These are phyloP conservation scores for Microcyclospora pomicola DNA, from an alignment of 2,329 filamentous ascomycete genomes.

Conservation along the genomic window DNA sequence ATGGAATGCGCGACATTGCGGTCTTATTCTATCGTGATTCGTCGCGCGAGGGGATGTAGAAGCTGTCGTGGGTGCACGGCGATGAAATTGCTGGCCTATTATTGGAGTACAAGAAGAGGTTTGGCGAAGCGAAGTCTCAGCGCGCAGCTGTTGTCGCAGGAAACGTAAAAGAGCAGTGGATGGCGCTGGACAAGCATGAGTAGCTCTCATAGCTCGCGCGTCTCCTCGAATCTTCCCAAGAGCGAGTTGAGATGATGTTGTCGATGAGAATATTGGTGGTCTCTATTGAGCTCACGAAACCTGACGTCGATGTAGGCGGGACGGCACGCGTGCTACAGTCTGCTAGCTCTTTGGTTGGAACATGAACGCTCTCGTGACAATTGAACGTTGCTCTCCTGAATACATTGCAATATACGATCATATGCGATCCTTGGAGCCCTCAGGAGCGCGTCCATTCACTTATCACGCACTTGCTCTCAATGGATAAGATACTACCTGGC, in stretches of 20 bases:
- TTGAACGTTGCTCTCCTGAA: no score
- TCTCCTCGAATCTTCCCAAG: constrained; percentile 4
- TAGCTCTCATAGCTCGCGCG: constrained; percentile 13
- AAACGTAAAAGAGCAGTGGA: constrained; percentile 53
- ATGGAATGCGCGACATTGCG: constrained; percentile 8
- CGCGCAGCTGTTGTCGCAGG: constrained; percentile 54
- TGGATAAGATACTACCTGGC: no score
- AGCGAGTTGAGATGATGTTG: neutral
- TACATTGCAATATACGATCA: no score
- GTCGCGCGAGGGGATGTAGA: constrained; percentile 2
- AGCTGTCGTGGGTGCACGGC: constrained; percentile 3
- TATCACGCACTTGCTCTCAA: no score
- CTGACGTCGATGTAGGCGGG: no score
- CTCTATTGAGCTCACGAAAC: no score
- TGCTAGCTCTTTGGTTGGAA: no score
- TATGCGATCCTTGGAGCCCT: no score
- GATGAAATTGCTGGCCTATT: constrained; percentile 1
- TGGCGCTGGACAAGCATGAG: constrained; percentile 26
- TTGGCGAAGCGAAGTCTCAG: constrained; percentile 34
- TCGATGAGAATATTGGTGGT: neutral
- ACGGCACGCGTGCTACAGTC: no score
- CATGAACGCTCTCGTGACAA: no score
- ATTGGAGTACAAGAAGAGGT: neutral
- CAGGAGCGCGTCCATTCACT: no score
- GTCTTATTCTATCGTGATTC: constrained; percentile 11